Conservation (phyloP, 2,329 filamentous ascomycete genomes). For the Colletotrichum sp. region DNA sequence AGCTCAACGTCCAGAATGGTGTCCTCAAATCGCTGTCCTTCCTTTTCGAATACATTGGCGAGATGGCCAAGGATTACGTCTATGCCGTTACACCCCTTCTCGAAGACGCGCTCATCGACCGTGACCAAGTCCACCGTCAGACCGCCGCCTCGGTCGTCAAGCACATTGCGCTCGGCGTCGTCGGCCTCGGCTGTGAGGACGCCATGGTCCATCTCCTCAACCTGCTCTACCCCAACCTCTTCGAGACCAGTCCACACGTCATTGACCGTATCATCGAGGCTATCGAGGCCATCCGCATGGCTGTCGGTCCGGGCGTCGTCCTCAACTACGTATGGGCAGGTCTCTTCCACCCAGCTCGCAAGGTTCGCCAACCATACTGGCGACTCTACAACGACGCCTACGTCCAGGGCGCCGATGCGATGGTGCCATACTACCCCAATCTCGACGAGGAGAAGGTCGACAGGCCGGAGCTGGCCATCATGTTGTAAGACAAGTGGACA, state of each 20-base stretch:
- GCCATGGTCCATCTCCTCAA: conserved; percentile 98
- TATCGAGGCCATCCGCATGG: conserved; percentile 93
- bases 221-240: conserved; percentile 93
- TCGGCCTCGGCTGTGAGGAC: conserved; percentile 95
- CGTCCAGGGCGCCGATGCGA: conserved; percentile 88
- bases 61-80: conserved; percentile 99
- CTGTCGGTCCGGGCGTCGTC: conserved; percentile 87
- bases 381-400: conserved; percentile 96
- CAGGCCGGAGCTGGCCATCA: conserved; percentile 81
- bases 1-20: conserved; percentile 98
- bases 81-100: conserved; percentile 96
- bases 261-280: conserved; percentile 98
- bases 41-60: conserved; percentile 98
- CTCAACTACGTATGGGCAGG: conserved; percentile 99
- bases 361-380: conserved; percentile 96
- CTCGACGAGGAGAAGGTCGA: conserved; percentile 81
- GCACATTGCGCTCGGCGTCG: conserved; percentile 96
- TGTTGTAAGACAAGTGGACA: conserved; percentile 62
- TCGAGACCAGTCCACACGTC: conserved; percentile 97
- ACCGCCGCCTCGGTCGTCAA: conserved; percentile 97
- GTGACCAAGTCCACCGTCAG: conserved; percentile 96
- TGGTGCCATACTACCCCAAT: conserved; percentile 95
- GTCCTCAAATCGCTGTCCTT: conserved; percentile 97
- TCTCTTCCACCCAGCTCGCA: conserved; percentile 93
- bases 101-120: conserved; percentile 95